phyloP scores from a whole-genome alignment of 352 stramenopile species.

The Pythium guiyangense region DNA sequence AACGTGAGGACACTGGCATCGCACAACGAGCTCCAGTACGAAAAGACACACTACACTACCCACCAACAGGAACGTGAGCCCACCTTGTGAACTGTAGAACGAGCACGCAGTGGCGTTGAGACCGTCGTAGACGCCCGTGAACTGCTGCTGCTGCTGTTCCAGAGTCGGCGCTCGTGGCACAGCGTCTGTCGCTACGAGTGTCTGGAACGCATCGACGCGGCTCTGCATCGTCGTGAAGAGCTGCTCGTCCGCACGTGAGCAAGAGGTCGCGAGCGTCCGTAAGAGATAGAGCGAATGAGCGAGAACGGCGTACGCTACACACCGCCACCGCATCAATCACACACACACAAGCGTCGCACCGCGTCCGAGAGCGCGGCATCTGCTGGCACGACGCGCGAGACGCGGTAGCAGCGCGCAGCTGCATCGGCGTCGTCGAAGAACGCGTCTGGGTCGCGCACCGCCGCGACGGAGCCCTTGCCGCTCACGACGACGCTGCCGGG shows the following conservation, averaged over 20 bases:
- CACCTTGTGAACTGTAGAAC: constrained; percentile 75
- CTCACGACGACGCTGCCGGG: constrained; percentile 54
- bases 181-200: constrained; percentile 9
- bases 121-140: constrained; percentile 33
- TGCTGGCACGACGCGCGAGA: constrained; percentile 33
- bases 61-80: too few species aligned
- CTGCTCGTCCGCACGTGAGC: too few species aligned
- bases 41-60: too few species aligned
- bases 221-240: not conserved
- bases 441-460: constrained; percentile 45
- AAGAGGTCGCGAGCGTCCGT: too few species aligned
- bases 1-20: too few species aligned
- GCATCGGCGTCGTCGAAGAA: constrained; percentile 29
- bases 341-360: constrained; percentile 10
- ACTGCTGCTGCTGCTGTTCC: too few species aligned
- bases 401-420: constrained; percentile 23
- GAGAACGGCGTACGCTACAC: too few species aligned
- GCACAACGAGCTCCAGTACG: too few species aligned
- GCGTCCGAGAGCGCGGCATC: constrained; percentile 21
- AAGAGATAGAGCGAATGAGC: too few species aligned
- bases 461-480: constrained; percentile 36
- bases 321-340: too few species aligned
- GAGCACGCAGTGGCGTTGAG: constrained; percentile 58
- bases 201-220: constrained; percentile 17
- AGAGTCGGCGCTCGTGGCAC: constrained; percentile 16